Base-by-base conservation (phyloP, 176 grass and related monocot genomes). In the Oryza coarctata region DNA sequence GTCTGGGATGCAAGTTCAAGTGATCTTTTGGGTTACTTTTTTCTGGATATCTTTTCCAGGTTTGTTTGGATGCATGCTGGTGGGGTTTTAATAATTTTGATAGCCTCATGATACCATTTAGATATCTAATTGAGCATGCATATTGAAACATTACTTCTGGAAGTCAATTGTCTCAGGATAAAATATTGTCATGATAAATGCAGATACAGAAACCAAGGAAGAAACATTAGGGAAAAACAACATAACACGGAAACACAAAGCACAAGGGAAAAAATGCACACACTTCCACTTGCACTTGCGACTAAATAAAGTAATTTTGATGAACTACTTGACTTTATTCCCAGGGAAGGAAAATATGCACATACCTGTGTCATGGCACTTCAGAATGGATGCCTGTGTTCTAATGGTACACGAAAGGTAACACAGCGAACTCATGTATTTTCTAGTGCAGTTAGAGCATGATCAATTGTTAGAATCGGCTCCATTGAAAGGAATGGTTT, bases 21-120 rank as follows among this genome's bases (percentile, higher is more conserved):
- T 70, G 90, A 91, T 73, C 84, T 93, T 77, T 87, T 95, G 86
- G 95, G 95, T 80, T 98, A 98, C 58, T 95, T 98, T 82, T 98
- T 90, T 80, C 90, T 98, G 29, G 95, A 98, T 80, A 91, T 91
- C 23, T 87, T 86, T 80, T 87, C 85, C 73, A 98, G 95, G 95
- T 98, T 87, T 74, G 79, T 86, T 86, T 63, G 55, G 14, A 70
- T 65, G 61, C 72, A 75, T 86, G 43, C 28, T 76, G 39, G 25
- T 66, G 7, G 64, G 47, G 80, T 63, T 29, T 65, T 68, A 85
- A 81, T 72, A 65, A 63, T 65, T 76, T 60, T 75, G 17, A 23
- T 84, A 63, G 27, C 39, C 27, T 60, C 74, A 58, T 57, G 34
- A 38, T 47, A 43, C 63, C 28, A 29, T 57, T 71, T 73, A 66